Conservation (phyloP, 768 basidiomycete genomes). For the Tulasnella sp. region DNA sequence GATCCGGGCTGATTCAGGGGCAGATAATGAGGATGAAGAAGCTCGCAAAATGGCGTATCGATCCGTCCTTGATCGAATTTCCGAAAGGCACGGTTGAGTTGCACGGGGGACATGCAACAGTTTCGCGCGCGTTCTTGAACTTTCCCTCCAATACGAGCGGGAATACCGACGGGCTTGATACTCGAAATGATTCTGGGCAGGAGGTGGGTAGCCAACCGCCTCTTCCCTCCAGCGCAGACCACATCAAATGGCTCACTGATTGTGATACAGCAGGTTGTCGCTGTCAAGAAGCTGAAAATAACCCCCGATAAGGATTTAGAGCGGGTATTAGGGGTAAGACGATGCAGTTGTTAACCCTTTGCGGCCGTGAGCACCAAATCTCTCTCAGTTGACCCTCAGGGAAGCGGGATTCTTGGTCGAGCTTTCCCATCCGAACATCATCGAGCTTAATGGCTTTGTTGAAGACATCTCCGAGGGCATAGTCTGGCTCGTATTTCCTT, state of each 20-base stretch:
- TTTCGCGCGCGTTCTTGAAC: background rate
- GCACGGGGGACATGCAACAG: background rate
- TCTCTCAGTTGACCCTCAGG: background rate
- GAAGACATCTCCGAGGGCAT: background rate
- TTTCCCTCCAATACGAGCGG: background rate
- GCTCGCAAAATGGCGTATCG: background rate
- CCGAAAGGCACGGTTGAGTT: background rate
- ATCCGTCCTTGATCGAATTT: background rate
- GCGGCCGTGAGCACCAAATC: background rate
- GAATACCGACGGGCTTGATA: background rate
- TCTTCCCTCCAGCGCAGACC: background rate
- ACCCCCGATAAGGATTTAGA: background rate
- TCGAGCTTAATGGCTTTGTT: background rate
- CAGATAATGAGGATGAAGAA: background rate
- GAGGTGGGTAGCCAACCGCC: background rate
- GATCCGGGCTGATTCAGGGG: no score
- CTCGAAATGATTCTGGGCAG: background rate
- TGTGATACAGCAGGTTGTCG: background rate
- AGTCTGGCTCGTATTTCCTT: background rate
- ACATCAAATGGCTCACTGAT: background rate
- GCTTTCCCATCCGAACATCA: background rate
- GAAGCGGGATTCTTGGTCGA: background rate
- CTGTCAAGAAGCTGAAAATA: background rate
- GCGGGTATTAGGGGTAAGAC: background rate
- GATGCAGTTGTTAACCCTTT: background rate